Conservation (phyloP, 768 basidiomycete species). For the Galerina marginata region DNA sequence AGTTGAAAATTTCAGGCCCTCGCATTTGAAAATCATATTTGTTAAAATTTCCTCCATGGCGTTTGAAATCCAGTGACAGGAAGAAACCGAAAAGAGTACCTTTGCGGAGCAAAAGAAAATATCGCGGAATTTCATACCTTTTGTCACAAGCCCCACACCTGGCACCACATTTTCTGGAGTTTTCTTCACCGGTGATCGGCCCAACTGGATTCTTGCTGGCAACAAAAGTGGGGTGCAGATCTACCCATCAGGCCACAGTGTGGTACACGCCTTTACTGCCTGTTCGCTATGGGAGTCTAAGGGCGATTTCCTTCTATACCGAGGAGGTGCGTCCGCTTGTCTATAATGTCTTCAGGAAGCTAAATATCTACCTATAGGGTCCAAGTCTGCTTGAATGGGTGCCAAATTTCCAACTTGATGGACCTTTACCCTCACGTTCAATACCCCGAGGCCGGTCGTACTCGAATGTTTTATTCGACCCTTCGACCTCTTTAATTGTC, state of each 20-base stretch:
- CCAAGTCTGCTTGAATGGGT: conserved; percentile 84
- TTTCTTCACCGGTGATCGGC: conserved; percentile 90
- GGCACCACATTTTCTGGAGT: conserved; percentile 64
- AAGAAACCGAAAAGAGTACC: conserved; percentile 62
- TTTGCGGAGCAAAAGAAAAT: conserved; percentile 74
- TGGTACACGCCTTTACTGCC: conserved; percentile 85
- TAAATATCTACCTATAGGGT: conserved; percentile 52
- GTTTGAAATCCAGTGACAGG: conserved; percentile 73
- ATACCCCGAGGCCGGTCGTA: conserved; percentile 78
- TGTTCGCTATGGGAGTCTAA: conserved; percentile 84
- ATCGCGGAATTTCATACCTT: conserved; percentile 68
- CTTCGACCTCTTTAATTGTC: conserved; percentile 79
- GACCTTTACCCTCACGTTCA: conserved; percentile 71
- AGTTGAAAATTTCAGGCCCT: conserved; percentile 42
- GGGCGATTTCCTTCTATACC: conserved; percentile 83
- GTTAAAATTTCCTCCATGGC: conserved; percentile 65
- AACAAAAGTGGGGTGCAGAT: conserved; percentile 71
- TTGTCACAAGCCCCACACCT: conserved; percentile 58
- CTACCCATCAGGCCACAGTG: conserved; percentile 74
- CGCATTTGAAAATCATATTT: conserved; percentile 63
- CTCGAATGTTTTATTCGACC: conserved; percentile 84
- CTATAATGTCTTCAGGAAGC: conserved; percentile 8
- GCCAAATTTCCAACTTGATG: conserved; percentile 71
- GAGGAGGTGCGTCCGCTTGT: conserved; percentile 69
- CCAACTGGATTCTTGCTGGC: conserved; percentile 85